Evolutionary conservation across 192 early-diverging fungal genomes (phyloP).

Genomic region (Entomortierella lignicola): DNA sequence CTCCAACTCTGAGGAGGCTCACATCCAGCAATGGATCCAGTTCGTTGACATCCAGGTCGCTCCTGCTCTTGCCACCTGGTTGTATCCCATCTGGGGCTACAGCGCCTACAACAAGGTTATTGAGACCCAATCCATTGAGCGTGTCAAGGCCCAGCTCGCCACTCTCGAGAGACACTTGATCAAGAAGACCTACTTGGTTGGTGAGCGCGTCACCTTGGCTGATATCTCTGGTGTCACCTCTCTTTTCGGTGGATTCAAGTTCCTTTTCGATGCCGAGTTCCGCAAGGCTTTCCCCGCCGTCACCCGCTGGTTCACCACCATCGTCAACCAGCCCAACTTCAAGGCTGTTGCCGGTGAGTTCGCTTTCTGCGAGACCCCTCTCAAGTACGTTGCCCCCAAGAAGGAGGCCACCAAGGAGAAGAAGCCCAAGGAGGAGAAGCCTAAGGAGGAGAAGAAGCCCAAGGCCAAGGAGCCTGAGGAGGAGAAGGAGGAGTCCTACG

Average conservation of each 20-base stretch:
- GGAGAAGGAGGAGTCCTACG: constrained; percentile 69
- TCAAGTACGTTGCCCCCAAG: constrained; percentile 61
- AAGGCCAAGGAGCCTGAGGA: constrained; percentile 63
- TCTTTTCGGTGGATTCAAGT: constrained; percentile 61
- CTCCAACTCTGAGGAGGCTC: constrained; percentile 66
- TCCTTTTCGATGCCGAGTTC: constrained; percentile 79
- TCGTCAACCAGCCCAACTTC: constrained; percentile 86
- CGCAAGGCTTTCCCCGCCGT: constrained; percentile 89
- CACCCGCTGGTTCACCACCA: constrained; percentile 93
- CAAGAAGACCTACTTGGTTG: constrained; percentile 93
- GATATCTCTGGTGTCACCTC: constrained; percentile 80
- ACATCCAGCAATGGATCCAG: constrained; percentile 73
- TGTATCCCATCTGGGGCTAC: constrained; percentile 62
- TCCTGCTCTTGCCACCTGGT: constrained; percentile 53
- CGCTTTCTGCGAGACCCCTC: constrained; percentile 71
- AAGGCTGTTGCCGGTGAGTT: constrained; percentile 83
- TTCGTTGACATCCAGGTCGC: constrained; percentile 68
- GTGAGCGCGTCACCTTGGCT: constrained; percentile 92
- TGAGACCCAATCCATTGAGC: constrained; percentile 78
- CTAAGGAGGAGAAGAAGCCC: constrained; percentile 61
- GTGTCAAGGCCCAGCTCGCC: constrained; percentile 68
- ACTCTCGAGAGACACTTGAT: constrained; percentile 84
- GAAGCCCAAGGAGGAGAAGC: constrained; percentile 68
- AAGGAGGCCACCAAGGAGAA: constrained; percentile 76
- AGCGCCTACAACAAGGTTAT: constrained; percentile 62